A percentile compares a stretch with the other conserved stretches of the same genome.
Evolutionary conservation across 2,329 filamentous ascomycete genomes (phyloP).

Genomic region (Rutstroemia sp.): DNA sequence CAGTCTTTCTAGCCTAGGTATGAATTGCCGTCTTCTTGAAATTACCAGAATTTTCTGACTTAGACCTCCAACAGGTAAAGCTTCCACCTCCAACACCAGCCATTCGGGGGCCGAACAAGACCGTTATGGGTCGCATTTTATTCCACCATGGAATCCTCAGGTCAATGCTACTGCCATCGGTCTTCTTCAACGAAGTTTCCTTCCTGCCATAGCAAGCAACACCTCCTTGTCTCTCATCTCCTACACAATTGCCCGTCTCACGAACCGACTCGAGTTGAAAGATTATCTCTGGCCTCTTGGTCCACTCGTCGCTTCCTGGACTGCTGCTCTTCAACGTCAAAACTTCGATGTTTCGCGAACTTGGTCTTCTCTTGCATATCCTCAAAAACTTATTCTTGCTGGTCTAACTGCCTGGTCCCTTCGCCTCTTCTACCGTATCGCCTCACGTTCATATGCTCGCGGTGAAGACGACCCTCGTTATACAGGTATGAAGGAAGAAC

Average conservation of each 20-base stretch:
- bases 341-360: slow-evolving; percentile 7
- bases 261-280: slow-evolving; percentile 11
- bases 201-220: slow-evolving; percentile 11
- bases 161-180: slow-evolving; percentile 8
- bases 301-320: slow-evolving; percentile 11
- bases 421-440: slow-evolving; percentile 8
- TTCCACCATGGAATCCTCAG: slow-evolving; percentile 6
- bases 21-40: too few relatives aligned
- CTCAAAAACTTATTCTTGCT: slow-evolving; percentile 10
- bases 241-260: slow-evolving; percentile 8
- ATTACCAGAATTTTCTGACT: neutral
- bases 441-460: slow-evolving; percentile 5
- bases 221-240: slow-evolving; percentile 9
- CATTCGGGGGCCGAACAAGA: neutral
- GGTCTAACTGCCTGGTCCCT: slow-evolving; percentile 11
- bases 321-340: slow-evolving; percentile 8
- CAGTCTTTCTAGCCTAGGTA: neutral
- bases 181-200: slow-evolving; percentile 9
- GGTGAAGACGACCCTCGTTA: slow-evolving; percentile 12
- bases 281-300: slow-evolving; percentile 12
- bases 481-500: neutral
- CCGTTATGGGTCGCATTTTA: neutral
- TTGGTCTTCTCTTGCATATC: slow-evolving; percentile 5
- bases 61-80: neutral
- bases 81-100: neutral